Percentiles rank a stretch among this genome's conserved stretches.
Evolutionary conservation across 2,329 filamentous ascomycete genomes (phyloP).

Genomic region (Beauveria pseudobassiana): DNA sequence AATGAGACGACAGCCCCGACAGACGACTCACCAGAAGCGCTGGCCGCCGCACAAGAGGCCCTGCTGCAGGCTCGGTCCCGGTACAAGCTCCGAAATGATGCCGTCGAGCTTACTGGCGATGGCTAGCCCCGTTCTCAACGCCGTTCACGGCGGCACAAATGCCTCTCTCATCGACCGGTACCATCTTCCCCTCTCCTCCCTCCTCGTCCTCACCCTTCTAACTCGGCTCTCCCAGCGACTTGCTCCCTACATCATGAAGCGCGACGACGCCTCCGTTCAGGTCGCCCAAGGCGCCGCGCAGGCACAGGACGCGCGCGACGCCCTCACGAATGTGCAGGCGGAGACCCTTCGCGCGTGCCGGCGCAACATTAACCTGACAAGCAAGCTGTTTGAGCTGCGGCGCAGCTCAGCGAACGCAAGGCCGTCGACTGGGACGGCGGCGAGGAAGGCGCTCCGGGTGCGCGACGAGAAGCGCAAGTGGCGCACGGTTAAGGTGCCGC

Average conservation of each 20-base stretch:
- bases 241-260: conserved; percentile 58
- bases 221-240: conserved; percentile 41
- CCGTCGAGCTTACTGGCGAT: conserved; percentile 61
- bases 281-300: conserved; percentile 53
- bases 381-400: conserved; percentile 52
- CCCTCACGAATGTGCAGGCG: conserved; percentile 49
- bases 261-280: conserved; percentile 58
- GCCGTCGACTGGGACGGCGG: conserved; percentile 46
- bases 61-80: conserved; percentile 63
- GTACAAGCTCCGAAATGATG: conserved; percentile 62
- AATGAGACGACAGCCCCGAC: conserved; percentile 13
- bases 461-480: conserved; percentile 58
- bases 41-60: conserved; percentile 53
- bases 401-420: conserved; percentile 45
- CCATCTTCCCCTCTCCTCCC: conserved; percentile 8
- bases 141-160: conserved; percentile 61
- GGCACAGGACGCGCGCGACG: conserved; percentile 41
- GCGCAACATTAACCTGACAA: conserved; percentile 56
- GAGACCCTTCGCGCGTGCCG: conserved; percentile 48
- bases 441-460: conserved; percentile 51
- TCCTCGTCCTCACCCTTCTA: neutral
- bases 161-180: conserved; percentile 64
- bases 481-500: conserved; percentile 69
- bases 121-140: conserved; percentile 68
- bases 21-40: conserved; percentile 40